These are phyloP conservation scores for Diatrype stigma DNA, from an alignment of 2,329 filamentous ascomycete genomes.

Conservation along the genomic window DNA sequence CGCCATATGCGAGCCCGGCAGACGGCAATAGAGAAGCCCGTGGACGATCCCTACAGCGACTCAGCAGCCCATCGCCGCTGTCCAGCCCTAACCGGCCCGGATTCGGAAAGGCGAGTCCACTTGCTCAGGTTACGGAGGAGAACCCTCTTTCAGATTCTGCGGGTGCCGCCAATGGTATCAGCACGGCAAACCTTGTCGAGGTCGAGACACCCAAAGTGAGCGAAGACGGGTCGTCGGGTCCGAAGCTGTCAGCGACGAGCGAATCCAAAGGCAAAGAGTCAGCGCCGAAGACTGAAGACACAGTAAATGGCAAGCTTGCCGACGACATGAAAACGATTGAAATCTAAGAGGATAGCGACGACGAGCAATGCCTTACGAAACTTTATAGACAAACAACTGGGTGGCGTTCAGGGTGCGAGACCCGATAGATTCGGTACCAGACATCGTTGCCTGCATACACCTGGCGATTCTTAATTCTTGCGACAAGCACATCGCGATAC, in stretches of 20 bases:
- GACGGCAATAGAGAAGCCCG: slow-evolving; percentile 57
- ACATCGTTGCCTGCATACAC: slow-evolving; percentile 9
- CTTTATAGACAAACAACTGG: slow-evolving; percentile 22
- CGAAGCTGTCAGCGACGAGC: slow-evolving; percentile 30
- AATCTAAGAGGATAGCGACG: slow-evolving; percentile 39
- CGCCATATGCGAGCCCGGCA: slow-evolving; percentile 63
- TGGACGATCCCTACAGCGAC: slow-evolving; percentile 67
- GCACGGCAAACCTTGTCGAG: slow-evolving; percentile 50
- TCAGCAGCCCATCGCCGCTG: slow-evolving; percentile 59
- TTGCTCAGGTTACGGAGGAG: slow-evolving; percentile 74
- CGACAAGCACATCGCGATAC: slow-evolving; percentile 5
- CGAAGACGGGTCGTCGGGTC: slow-evolving; percentile 34
- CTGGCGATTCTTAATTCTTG: slow-evolving; percentile 6
- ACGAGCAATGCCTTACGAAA: slow-evolving; percentile 23
- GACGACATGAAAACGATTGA: slow-evolving; percentile 58
- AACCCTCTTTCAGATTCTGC: slow-evolving; percentile 26
- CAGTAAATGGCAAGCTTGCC: slow-evolving; percentile 39
- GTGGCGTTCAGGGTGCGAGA: slow-evolving; percentile 21
- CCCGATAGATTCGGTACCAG: slow-evolving; percentile 10
- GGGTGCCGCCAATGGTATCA: slow-evolving; percentile 30
- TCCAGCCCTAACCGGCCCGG: slow-evolving; percentile 62
- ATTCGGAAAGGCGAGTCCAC: slow-evolving; percentile 64
- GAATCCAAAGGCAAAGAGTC: slow-evolving; percentile 34
- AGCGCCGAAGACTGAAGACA: slow-evolving; percentile 23
- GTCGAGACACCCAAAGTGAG: slow-evolving; percentile 50